These are phyloP conservation scores for Fusarium annulatum DNA, from an alignment of 2,329 filamentous ascomycete species.

Conservation along the genomic window DNA sequence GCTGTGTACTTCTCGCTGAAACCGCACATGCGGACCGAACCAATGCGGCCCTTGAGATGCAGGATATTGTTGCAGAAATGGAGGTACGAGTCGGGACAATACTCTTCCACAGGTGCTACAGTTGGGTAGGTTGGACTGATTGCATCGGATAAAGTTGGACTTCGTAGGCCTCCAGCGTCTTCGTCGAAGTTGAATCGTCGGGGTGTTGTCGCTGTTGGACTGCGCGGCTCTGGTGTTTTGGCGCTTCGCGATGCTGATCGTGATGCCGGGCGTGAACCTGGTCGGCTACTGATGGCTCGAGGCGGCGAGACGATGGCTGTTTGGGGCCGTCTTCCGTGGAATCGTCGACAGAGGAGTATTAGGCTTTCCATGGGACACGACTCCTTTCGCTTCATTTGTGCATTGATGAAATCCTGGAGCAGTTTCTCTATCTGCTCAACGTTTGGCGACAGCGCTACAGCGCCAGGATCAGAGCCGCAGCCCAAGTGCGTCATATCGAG, in stretches of 20 bases:
- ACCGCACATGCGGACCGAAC: conserved; percentile 51
- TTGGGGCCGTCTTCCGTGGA: conserved; percentile 42
- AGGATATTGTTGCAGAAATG: conserved; percentile 48
- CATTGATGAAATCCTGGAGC: conserved; percentile 45
- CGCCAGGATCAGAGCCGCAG: conserved; percentile 45
- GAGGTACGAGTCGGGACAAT: conserved; percentile 49
- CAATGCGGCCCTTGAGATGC: conserved; percentile 45
- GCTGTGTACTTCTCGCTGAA: conserved; percentile 49
- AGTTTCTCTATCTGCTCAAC: conserved; percentile 42
- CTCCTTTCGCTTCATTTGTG: conserved; percentile 36
- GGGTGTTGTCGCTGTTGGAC: background rate
- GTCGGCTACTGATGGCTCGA: conserved; percentile 18
- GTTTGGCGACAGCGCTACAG: conserved; percentile 40
- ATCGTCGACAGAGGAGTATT: conserved; percentile 51
- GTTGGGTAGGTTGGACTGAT: background rate
- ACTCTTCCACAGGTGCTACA: conserved; percentile 14
- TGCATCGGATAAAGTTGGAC: background rate
- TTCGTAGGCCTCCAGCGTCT: background rate
- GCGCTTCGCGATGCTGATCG: conserved; percentile 13
- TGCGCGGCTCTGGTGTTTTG: conserved; percentile 17
- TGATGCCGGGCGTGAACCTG: conserved; percentile 18
- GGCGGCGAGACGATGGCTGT: background rate
- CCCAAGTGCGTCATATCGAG: conserved; percentile 54
- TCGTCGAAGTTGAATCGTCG: background rate
- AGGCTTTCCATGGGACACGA: conserved; percentile 45